Evolutionary conservation across 31 red algal species (phyloP).

Genomic region (Endocladia muricata): DNA sequence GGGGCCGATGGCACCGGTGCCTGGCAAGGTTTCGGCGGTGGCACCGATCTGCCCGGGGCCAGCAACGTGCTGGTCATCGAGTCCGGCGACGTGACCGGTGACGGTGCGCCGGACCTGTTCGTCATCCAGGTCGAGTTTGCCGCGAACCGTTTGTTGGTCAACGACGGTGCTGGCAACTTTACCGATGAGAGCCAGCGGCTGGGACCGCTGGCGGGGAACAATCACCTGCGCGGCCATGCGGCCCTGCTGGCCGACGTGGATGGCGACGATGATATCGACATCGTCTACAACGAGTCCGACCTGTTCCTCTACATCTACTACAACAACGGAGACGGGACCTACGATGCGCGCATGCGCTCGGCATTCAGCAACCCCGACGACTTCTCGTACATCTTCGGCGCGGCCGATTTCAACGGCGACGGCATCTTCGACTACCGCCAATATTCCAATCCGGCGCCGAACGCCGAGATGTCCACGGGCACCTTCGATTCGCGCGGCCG

Average conservation of each 20-base stretch:
- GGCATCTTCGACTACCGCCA: background rate
- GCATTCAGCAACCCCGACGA: background rate
- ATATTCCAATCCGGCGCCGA: background rate
- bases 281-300: constrained; percentile 1
- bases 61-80: constrained; percentile 1
- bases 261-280: constrained; percentile 5
- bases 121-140: background rate
- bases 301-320: constrained; percentile 2
- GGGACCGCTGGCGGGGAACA: background rate
- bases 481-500: background rate
- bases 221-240: background rate
- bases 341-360: background rate
- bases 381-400: background rate
- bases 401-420: background rate
- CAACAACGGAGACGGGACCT: background rate
- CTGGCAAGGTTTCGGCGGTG: background rate
- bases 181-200: background rate
- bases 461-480: background rate
- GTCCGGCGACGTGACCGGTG: background rate
- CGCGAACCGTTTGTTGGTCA: constrained; percentile 1
- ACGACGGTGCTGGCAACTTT: constrained; percentile 1
- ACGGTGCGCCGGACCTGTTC: background rate
- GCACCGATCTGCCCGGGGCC: background rate
- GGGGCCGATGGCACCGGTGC: background rate
- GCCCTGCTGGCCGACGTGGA: background rate